Evolutionary conservation across 176 grass and related monocot genomes (phyloP).

Genomic region (Oropetium thomaeum): DNA sequence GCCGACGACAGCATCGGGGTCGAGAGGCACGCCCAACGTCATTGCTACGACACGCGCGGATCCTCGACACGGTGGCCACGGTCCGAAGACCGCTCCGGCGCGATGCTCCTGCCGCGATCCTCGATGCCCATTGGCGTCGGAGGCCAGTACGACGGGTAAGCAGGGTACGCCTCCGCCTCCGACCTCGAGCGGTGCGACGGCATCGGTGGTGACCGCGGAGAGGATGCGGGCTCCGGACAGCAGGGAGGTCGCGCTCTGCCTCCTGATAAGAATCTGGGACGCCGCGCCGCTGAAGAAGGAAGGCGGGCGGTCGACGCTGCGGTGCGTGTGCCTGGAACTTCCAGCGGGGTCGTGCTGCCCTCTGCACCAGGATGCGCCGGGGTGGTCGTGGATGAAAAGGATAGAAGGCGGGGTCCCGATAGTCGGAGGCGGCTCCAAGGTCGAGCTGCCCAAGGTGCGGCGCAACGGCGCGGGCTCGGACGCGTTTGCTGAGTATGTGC

Average conservation of each 20-base stretch:
- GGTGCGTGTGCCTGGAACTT: constrained; percentile 4
- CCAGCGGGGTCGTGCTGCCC: neutral
- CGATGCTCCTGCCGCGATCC: no score
- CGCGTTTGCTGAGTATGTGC: neutral
- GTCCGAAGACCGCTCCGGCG: neutral
- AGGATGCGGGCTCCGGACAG: neutral
- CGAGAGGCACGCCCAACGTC: neutral
- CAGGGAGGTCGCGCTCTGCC: neutral
- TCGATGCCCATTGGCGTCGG: neutral
- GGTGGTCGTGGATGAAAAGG: neutral
- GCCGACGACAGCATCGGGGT: no score
- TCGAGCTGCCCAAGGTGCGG: neutral
- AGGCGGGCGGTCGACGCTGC: neutral
- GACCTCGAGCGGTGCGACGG: neutral
- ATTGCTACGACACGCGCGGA: neutral
- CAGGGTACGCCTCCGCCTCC: neutral
- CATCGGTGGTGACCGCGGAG: neutral
- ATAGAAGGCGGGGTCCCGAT: neutral
- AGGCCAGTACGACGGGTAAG: neutral
- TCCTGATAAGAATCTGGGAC: neutral
- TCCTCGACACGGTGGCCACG: neutral
- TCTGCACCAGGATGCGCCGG: neutral
- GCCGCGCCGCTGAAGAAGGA: neutral
- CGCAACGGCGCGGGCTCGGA: no score
- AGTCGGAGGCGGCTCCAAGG: neutral